A percentile compares a stretch with the other conserved stretches of the same genome.
phyloP scores from a whole-genome alignment of 805 yeast genomes.

The Saturnispora quitensis region DNA sequence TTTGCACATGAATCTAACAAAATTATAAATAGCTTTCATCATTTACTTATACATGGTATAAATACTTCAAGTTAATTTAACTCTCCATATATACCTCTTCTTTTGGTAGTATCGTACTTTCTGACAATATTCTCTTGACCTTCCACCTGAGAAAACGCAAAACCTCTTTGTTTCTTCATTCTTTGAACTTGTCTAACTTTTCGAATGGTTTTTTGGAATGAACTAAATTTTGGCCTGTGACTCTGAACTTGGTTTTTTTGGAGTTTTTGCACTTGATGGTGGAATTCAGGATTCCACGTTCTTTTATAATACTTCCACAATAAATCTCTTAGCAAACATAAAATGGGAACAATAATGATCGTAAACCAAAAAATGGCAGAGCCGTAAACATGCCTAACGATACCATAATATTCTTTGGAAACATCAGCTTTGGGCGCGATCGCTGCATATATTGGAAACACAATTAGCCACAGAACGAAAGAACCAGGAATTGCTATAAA shows the following conservation, averaged over 20 bases:
- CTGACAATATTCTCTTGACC: conserved; percentile 88
- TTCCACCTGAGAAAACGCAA: conserved; percentile 94
- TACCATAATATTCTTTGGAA: conserved; percentile 79
- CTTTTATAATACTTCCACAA: conserved; percentile 93
- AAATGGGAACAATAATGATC: conserved; percentile 59
- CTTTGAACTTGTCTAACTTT: conserved; percentile 97
- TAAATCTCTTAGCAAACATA: conserved; percentile 80
- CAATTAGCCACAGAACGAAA: conserved; percentile 67
- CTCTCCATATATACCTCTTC: conserved; percentile 32
- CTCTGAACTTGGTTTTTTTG: conserved; percentile 93
- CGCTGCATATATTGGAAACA: conserved; percentile 80
- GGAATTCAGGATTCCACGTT: conserved; percentile 83
- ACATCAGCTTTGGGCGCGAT: conserved; percentile 79
- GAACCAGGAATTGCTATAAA: conserved; percentile 93
- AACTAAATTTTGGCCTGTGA: conserved; percentile 91
- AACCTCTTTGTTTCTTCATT: conserved; percentile 97
- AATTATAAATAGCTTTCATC: not conserved
- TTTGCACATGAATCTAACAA: not conserved
- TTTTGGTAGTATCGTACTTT: conserved; percentile 89
- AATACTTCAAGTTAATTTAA: conserved; percentile 14
- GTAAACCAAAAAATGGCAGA: conserved; percentile 78
- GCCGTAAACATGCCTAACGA: conserved; percentile 65
- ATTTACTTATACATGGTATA: not conserved
- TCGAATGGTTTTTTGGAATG: conserved; percentile 93
- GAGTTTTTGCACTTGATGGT: conserved; percentile 93